phyloP scores from a whole-genome alignment of 2,329 filamentous ascomycete species.

The Cadophora sp. region DNA sequence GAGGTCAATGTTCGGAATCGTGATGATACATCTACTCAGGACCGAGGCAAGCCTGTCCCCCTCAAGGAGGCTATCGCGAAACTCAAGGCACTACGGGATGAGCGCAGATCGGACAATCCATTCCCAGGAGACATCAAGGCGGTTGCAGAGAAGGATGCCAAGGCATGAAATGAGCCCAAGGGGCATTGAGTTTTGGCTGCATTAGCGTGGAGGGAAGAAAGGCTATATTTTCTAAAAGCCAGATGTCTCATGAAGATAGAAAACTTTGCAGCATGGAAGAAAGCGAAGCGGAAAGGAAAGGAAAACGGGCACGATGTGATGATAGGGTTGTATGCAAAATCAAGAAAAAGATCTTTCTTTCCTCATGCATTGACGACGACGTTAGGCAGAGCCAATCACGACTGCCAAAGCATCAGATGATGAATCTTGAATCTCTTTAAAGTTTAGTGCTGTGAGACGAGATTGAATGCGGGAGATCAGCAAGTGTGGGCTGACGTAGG shows the following conservation, averaged over 20 bases:
- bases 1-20: constrained; percentile 69
- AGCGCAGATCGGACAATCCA: constrained; percentile 48
- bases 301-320: neutral
- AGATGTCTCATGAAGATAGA: neutral
- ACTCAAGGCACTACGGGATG: constrained; percentile 57
- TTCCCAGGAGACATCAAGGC: constrained; percentile 43
- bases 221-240: neutral
- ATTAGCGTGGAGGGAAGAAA: neutral
- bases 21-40: constrained; percentile 67
- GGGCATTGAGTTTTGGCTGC: neutral
- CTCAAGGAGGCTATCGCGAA: constrained; percentile 64
- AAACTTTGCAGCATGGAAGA: neutral
- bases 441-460: neutral
- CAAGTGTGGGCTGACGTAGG: constrained; percentile 6
- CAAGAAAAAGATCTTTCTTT: neutral
- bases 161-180: constrained; percentile 18
- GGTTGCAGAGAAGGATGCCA: constrained; percentile 20
- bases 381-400: neutral
- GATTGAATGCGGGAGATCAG: constrained; percentile 9
- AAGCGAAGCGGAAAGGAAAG: no score
- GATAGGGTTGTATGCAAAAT: neutral
- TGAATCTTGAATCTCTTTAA: constrained; percentile 2
- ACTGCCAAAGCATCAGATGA: neutral
- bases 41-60: constrained; percentile 63
- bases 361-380: neutral